phyloP scores from a whole-genome alignment of 192 early-diverging fungal species.

The Podila epigama region DNA sequence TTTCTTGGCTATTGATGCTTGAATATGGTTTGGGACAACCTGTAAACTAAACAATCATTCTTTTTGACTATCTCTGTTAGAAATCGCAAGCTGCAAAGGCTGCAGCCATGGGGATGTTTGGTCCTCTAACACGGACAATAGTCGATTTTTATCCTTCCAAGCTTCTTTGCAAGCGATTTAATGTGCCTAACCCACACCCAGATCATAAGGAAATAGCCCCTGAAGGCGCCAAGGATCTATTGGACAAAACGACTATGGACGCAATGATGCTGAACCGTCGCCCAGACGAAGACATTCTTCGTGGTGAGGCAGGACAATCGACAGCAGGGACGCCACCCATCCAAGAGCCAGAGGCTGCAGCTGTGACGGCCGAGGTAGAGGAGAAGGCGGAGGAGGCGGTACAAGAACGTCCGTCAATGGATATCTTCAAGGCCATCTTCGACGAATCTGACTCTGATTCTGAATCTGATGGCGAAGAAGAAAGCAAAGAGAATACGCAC shows the following conservation, averaged over 20 bases:
- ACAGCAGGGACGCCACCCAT: conserved; percentile 2
- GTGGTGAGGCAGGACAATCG: neutral
- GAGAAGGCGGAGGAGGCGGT: conserved; percentile 16
- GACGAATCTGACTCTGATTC: conserved; percentile 62
- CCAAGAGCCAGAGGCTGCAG: conserved; percentile 1
- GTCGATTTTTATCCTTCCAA: conserved; percentile 69
- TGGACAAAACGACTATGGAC: conserved; percentile 56
- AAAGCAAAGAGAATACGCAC: neutral
- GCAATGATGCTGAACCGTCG: conserved; percentile 41
- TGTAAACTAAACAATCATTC: neutral
- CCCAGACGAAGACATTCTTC: conserved; percentile 4
- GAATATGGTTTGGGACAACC: too few species aligned
- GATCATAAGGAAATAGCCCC: conserved; percentile 47
- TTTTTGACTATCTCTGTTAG: neutral
- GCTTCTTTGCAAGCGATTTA: conserved; percentile 81
- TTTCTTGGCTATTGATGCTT: neutral
- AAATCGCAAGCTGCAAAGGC: conserved; percentile 54
- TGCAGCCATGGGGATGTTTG: conserved; percentile 74
- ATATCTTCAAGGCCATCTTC: conserved; percentile 89
- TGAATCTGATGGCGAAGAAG: conserved; percentile 40
- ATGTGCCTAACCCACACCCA: conserved; percentile 76
- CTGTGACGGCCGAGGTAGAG: neutral
- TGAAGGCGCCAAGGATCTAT: conserved; percentile 37
- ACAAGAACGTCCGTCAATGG: conserved; percentile 76
- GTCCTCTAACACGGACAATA: conserved; percentile 63